Conservation (phyloP, 2,329 filamentous ascomycete genomes). For the Lizonia empirigonia region DNA sequence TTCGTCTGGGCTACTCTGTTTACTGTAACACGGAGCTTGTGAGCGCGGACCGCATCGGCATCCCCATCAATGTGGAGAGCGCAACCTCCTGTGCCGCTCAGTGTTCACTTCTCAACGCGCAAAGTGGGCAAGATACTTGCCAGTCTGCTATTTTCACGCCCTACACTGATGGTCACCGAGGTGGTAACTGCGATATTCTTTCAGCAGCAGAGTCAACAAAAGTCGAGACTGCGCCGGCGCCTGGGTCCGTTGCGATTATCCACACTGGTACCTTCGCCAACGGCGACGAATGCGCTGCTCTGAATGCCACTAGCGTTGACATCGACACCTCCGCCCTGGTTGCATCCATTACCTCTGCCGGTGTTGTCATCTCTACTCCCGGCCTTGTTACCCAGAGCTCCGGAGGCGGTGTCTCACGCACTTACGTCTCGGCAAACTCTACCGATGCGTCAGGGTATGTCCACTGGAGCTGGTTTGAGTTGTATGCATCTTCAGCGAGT, state of each 20-base stretch:
- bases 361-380: constrained; percentile 31
- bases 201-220: constrained; percentile 18
- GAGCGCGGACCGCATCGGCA: constrained; percentile 24
- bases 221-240: constrained; percentile 12
- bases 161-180: constrained; percentile 18
- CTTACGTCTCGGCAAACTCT: constrained; percentile 28
- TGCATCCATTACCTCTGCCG: constrained; percentile 27
- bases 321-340: constrained; percentile 30
- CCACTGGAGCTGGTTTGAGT: constrained; percentile 31
- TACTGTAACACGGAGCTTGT: constrained; percentile 35
- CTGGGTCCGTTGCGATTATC: constrained; percentile 29
- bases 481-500: constrained; percentile 34
- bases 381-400: constrained; percentile 26
- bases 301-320: constrained; percentile 9
- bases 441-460: constrained; percentile 30
- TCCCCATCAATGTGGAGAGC: constrained; percentile 23
- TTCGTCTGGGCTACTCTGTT: constrained; percentile 35
- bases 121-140: constrained; percentile 29
- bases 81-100: constrained; percentile 35
- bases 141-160: constrained; percentile 31
- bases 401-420: constrained; percentile 30
- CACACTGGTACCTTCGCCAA: constrained; percentile 30
- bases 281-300: constrained; percentile 26
- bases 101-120: constrained; percentile 38
- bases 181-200: constrained; percentile 28